Percentiles rank a stretch among this genome's conserved stretches.
phyloP scores from a whole-genome alignment of 2,329 filamentous ascomycete genomes.

The Penicillium sp. region DNA sequence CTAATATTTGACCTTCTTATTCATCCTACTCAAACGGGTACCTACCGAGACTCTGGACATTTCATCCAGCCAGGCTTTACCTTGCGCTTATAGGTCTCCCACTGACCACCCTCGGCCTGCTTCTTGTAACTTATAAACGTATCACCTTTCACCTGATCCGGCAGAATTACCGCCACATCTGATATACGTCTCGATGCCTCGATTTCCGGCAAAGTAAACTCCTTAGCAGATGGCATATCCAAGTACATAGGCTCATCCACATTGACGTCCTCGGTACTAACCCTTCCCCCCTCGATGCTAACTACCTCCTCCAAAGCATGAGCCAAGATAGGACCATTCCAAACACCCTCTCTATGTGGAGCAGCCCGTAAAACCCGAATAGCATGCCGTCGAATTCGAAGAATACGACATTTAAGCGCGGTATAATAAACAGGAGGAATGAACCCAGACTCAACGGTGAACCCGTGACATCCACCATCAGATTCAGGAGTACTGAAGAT shows the following conservation, averaged over 20 bases:
- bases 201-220: slow-evolving; percentile 6
- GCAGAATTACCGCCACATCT: slow-evolving; percentile 13
- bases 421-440: slow-evolving; percentile 35
- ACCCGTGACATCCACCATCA: slow-evolving; percentile 1
- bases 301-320: slow-evolving; percentile 14
- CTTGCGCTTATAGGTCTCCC: slow-evolving; percentile 2
- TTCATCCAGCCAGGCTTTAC: neutral
- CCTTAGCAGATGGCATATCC: neutral
- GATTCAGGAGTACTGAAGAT: neutral
- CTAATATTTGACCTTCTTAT: too few relatives aligned
- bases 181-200: slow-evolving; percentile 4
- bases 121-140: slow-evolving; percentile 13
- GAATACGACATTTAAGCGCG: slow-evolving; percentile 34
- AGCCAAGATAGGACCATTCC: slow-evolving; percentile 19
- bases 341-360: slow-evolving; percentile 19
- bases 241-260: neutral
- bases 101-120: neutral
- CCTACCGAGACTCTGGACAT: neutral
- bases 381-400: slow-evolving; percentile 30
- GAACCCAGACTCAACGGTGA: slow-evolving; percentile 34
- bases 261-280: neutral
- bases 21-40: neutral
- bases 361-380: slow-evolving; percentile 11
- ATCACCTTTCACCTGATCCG: slow-evolving; percentile 6
- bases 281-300: slow-evolving; percentile 12